Evolutionary conservation across 495 filamentous ascomycete species (phyloP).

Genomic region (Glonium stellatum): DNA sequence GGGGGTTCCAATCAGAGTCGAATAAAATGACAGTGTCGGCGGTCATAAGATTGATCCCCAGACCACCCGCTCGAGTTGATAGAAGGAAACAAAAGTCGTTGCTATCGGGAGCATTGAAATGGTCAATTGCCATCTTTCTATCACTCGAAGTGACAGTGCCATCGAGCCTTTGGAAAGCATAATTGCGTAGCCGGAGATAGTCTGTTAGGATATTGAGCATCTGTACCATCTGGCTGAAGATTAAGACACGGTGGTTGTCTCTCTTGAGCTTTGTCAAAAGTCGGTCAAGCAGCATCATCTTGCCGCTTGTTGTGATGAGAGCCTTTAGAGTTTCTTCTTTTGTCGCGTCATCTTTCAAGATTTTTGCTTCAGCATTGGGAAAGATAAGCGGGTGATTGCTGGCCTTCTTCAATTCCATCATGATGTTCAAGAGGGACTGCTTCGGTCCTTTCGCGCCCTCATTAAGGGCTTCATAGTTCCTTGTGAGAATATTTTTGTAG

Average conservation of each 20-base stretch:
- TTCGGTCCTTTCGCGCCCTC: constrained; percentile 81
- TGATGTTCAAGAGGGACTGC: constrained; percentile 93
- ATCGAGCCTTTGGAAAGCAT: constrained; percentile 88
- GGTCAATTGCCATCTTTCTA: constrained; percentile 87
- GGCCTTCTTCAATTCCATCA: constrained; percentile 99
- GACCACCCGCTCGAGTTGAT: constrained; percentile 88
- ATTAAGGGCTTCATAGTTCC: constrained; percentile 92
- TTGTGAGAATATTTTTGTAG: constrained; percentile 96
- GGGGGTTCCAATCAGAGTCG: constrained; percentile 98
- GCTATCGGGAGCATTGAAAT: constrained; percentile 92
- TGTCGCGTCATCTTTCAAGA: constrained; percentile 64
- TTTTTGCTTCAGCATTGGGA: constrained; percentile 79
- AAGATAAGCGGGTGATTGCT: constrained; percentile 99
- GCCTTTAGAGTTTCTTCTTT: constrained; percentile 84
- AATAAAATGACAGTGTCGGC: constrained; percentile 97
- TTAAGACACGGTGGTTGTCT: constrained; percentile 90
- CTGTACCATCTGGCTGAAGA: constrained; percentile 99
- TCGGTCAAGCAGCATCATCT: constrained; percentile 97
- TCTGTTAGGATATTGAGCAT: constrained; percentile 95
- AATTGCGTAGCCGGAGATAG: constrained; percentile 81
- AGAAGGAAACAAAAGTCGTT: constrained; percentile 94
- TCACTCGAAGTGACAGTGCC: constrained; percentile 83
- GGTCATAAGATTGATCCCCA: constrained; percentile 98
- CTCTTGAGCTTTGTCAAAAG: constrained; percentile 82
- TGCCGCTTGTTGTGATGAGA: constrained; percentile 91